Conservation (phyloP, 768 basidiomycete species). For the Panaeolus cyanescens region DNA sequence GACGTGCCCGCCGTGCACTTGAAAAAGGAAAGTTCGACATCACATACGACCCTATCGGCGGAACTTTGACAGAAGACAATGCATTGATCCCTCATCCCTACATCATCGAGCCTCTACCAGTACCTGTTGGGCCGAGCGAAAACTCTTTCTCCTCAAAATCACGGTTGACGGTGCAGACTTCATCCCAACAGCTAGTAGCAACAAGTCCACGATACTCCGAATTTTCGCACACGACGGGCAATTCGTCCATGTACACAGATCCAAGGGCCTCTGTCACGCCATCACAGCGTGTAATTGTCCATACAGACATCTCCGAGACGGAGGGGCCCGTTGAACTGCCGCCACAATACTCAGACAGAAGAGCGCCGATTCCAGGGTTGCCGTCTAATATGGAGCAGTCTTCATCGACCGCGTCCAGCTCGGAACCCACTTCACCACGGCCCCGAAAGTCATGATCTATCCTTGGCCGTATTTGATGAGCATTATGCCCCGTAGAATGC, state of each 20-base stretch:
- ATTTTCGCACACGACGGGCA: background rate
- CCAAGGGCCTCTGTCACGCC: background rate
- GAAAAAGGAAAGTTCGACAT: conserved; percentile 12
- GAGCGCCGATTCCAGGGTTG: conserved; percentile 25
- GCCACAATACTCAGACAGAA: conserved; percentile 30
- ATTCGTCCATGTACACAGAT: background rate
- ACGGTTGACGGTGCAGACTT: background rate
- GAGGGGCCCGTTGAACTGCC: conserved; percentile 27
- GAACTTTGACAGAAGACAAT: background rate
- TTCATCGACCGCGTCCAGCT: background rate
- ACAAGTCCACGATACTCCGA: background rate
- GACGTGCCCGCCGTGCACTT: background rate
- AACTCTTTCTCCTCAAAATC: background rate
- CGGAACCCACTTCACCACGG: background rate
- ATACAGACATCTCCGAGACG: conserved; percentile 28
- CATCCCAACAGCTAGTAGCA: background rate
- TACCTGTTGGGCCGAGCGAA: background rate
- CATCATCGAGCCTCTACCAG: background rate
- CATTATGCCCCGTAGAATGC: background rate
- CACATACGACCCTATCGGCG: conserved; percentile 5
- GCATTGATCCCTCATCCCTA: background rate
- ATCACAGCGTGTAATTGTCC: conserved; percentile 22
- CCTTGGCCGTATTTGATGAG: background rate
- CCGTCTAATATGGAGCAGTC: background rate
- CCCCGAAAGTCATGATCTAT: background rate